Conservation (phyloP, 139 green algal species). For the Haematococcus sp. region DNA sequence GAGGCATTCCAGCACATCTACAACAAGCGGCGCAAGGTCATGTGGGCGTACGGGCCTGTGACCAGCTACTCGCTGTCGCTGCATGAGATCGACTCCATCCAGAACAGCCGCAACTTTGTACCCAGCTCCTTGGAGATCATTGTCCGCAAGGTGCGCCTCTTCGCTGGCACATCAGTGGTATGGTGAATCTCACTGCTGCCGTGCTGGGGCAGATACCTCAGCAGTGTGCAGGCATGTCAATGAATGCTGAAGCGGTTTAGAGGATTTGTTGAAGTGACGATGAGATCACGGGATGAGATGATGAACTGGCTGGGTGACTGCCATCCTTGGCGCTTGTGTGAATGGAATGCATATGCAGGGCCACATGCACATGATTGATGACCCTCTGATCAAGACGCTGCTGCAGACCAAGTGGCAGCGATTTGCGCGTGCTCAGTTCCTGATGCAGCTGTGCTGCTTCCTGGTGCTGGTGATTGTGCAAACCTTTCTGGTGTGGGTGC, state of each 20-base stretch:
- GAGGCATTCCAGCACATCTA: conserved; percentile 60
- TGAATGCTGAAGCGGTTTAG: too few species aligned
- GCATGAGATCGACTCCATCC: conserved; percentile 57
- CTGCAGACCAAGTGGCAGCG: conserved; percentile 52
- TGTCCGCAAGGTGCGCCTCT: conserved; percentile 24
- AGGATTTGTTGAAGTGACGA: too few species aligned
- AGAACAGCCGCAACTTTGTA: conserved; percentile 24
- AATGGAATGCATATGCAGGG: conserved; percentile 1
- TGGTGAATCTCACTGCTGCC: too few species aligned
- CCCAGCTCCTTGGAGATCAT: conserved; percentile 46
- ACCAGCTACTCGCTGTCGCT: conserved; percentile 52
- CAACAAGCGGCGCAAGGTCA: conserved; percentile 38
- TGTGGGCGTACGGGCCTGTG: conserved; percentile 47
- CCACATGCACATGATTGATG: conserved; percentile 43
- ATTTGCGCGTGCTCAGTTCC: conserved; percentile 38
- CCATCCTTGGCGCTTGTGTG: too few species aligned
- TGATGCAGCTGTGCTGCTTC: conserved; percentile 29
- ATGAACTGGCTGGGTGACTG: too few species aligned
- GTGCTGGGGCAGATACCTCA: too few species aligned
- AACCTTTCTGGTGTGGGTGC: conserved; percentile 47
- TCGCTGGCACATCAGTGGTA: background rate
- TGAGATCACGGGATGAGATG: too few species aligned
- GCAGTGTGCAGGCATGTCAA: too few species aligned
- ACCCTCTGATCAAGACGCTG: conserved; percentile 51
- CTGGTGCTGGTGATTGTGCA: conserved; percentile 39